These are phyloP conservation scores for Elsinoe fawcettii DNA, from an alignment of 2,329 filamentous ascomycete genomes.

Conservation along the genomic window DNA sequence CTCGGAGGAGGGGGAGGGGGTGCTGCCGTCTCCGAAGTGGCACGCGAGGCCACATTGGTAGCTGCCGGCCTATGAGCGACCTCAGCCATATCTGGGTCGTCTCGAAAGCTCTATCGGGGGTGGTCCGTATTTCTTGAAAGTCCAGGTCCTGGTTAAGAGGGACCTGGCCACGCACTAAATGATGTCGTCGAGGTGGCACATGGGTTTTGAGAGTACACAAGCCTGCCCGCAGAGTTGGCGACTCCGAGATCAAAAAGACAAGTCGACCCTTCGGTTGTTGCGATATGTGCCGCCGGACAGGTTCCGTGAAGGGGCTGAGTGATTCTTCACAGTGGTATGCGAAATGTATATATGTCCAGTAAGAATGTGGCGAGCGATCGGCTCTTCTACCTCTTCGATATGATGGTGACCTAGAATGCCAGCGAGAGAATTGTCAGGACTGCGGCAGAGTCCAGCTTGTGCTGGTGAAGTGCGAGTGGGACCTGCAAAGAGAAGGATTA, in stretches of 20 bases:
- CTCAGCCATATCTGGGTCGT: slow-evolving; percentile 15
- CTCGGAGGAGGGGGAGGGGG: slow-evolving; percentile 38
- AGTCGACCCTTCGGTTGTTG: neutral
- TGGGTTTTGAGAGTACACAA: neutral
- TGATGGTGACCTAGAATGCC: neutral
- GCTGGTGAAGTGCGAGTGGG: neutral
- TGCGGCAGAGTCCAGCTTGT: neutral
- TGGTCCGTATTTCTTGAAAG: neutral
- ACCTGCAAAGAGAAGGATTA: neutral
- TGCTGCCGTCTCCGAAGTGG: slow-evolving; percentile 26
- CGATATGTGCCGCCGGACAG: neutral
- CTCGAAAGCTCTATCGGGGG: neutral
- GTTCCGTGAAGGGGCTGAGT: neutral
- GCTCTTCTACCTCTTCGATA: too few relatives aligned
- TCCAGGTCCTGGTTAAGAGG: neutral
- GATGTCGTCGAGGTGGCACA: neutral
- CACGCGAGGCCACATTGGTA: slow-evolving; percentile 25
- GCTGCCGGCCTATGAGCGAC: slow-evolving; percentile 24
- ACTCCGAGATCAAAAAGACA: neutral
- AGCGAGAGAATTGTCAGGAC: neutral
- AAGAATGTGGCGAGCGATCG: neutral
- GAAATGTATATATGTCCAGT: neutral
- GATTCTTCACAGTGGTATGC: neutral
- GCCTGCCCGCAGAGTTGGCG: neutral
- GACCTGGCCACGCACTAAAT: slow-evolving; percentile 10